phyloP scores from a whole-genome alignment of 2,329 filamentous ascomycete genomes.

The Diaporthe ampelina region DNA sequence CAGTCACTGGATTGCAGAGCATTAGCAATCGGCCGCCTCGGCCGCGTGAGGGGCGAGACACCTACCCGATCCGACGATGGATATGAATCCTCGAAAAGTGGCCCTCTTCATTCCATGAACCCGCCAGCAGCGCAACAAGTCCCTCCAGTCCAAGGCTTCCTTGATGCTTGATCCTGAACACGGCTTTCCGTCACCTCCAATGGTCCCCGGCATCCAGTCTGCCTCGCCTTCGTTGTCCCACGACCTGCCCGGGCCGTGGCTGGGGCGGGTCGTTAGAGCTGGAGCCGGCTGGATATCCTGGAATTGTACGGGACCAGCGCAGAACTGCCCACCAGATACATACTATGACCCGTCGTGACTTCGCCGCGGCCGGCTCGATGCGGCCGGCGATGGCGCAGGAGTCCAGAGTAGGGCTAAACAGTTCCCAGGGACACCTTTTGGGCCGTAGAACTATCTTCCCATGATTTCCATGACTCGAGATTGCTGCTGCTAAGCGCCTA shows the following conservation, averaged over 20 bases:
- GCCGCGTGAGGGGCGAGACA: conserved; percentile 7
- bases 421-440: neutral
- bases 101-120: conserved; percentile 2
- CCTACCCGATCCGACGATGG: conserved; percentile 26
- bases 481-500: conserved; percentile 33
- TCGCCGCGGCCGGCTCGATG: conserved; percentile 10
- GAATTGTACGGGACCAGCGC: conserved; percentile 10
- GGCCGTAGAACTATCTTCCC: conserved; percentile 13
- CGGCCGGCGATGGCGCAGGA: conserved; percentile 29
- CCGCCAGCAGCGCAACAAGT: conserved; percentile 13
- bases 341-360: conserved; percentile 12
- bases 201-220: neutral
- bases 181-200: neutral
- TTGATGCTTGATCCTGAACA: conserved; percentile 23
- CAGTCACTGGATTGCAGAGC: conserved; percentile 28
- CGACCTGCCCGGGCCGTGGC: conserved; percentile 13
- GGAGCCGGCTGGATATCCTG: neutral
- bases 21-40: conserved; percentile 29
- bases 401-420: neutral
- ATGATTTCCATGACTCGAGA: neutral
- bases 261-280: conserved; percentile 3
- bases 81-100: conserved; percentile 11
- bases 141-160: neutral
- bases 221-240: conserved; percentile 13
- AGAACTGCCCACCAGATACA: neutral